Conservation (phyloP, 257 asterid genomes). For the Fraxinus americana region DNA sequence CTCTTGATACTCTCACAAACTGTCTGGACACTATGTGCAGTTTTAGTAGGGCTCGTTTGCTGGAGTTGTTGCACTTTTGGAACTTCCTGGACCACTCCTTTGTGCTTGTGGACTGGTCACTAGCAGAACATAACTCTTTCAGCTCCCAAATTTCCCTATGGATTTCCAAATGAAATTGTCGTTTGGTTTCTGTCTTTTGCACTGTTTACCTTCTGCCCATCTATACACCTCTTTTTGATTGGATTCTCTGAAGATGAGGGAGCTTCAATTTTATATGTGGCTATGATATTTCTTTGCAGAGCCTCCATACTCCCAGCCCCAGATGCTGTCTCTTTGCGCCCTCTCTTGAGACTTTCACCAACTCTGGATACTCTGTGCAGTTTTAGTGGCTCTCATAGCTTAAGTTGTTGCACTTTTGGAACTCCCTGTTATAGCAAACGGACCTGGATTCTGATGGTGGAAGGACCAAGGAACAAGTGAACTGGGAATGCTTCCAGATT, state of each 20-base stretch:
- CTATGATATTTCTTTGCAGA: not conserved
- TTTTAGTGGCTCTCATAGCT: slow-evolving; percentile 18
- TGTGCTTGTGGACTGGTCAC: slow-evolving; percentile 12
- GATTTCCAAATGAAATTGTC: slow-evolving; percentile 27
- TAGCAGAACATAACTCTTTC: slow-evolving; percentile 18
- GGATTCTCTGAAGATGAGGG: slow-evolving; percentile 22
- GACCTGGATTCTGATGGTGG: slow-evolving; percentile 29
- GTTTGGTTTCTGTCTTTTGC: not conserved
- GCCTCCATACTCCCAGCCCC: not conserved
- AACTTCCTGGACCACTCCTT: slow-evolving; percentile 36
- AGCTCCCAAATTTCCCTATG: slow-evolving; percentile 23
- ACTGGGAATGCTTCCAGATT: slow-evolving; percentile 14
- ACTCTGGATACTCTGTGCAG: slow-evolving; percentile 20
- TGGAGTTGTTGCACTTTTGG: slow-evolving; percentile 19
- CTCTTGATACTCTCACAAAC: slow-evolving; percentile 29
- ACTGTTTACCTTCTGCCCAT: no score
- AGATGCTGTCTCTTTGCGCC: slow-evolving; percentile 5
- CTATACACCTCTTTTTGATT: no score
- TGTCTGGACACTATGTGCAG: slow-evolving; percentile 23
- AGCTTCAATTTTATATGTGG: slow-evolving; percentile 23
- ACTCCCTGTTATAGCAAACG: slow-evolving; percentile 18
- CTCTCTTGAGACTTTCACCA: slow-evolving; percentile 31
- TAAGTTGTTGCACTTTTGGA: slow-evolving; percentile 19
- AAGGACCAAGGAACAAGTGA: slow-evolving; percentile 15
- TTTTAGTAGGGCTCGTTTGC: slow-evolving; percentile 18